Evolutionary conservation across 306 rosid species (phyloP).

Genomic region (Cicer arietinum): DNA sequence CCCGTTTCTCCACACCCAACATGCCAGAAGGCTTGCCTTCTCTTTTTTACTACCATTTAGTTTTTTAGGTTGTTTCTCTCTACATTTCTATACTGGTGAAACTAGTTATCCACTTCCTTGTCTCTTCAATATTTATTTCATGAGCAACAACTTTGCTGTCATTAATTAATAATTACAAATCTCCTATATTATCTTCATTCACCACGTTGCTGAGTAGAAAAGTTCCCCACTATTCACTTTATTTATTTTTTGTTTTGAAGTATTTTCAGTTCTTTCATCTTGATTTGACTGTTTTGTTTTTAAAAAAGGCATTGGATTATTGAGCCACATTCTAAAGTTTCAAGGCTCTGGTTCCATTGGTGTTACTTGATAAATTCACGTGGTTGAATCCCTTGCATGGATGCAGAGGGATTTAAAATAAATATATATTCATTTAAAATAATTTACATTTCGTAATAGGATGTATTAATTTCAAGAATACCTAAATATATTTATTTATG

Average conservation of each 20-base stretch:
- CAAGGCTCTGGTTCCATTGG: not conserved
- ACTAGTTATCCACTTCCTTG: slow-evolving; percentile 27
- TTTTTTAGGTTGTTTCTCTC: slow-evolving; percentile 8
- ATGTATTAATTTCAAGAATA: not conserved
- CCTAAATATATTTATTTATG: slow-evolving; percentile 8
- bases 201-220: slow-evolving; percentile 3
- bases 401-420: not conserved
- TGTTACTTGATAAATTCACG: not conserved
- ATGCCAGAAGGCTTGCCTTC: slow-evolving; percentile 11
- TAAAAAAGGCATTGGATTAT: not conserved
- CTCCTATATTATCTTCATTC: slow-evolving; percentile 6
- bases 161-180: not conserved
- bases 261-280: not conserved
- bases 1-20: slow-evolving; percentile 29
- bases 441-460: not conserved
- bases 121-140: slow-evolving; percentile 14
- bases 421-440: not conserved
- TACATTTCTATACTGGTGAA: slow-evolving; percentile 16
- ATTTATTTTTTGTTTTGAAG: not conserved
- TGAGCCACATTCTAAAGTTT: not conserved
- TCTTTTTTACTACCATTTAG: slow-evolving; percentile 12
- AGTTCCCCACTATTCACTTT: not conserved
- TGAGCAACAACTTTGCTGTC: slow-evolving; percentile 12
- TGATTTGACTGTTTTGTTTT: slow-evolving; percentile 9
- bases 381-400: slow-evolving; percentile 13